Conservation (phyloP, 306 rosid species). For the Cotoneaster glaucophyllus region DNA sequence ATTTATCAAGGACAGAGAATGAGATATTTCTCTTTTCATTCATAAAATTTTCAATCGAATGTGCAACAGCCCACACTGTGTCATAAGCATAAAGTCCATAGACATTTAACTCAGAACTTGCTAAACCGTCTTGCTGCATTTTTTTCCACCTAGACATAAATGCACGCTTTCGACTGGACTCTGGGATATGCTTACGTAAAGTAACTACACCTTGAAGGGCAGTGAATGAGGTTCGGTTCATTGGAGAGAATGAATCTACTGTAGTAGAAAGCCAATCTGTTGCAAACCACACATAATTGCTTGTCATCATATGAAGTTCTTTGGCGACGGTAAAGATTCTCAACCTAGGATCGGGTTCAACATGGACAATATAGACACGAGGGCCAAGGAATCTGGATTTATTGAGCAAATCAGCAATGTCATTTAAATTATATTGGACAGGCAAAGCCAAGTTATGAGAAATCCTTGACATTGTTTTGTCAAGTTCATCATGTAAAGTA, state of each 20-base stretch:
- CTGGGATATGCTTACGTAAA: slow-evolving; percentile 65
- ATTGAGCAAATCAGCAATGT: slow-evolving; percentile 50
- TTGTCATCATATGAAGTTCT: slow-evolving; percentile 69
- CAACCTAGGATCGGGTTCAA: slow-evolving; percentile 63
- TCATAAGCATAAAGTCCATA: slow-evolving; percentile 83
- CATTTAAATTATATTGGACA: slow-evolving; percentile 36
- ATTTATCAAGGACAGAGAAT: slow-evolving; percentile 35
- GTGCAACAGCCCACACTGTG: slow-evolving; percentile 74
- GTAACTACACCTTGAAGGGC: slow-evolving; percentile 74
- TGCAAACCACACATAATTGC: slow-evolving; percentile 73
- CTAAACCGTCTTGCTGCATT: slow-evolving; percentile 34
- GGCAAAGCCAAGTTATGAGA: slow-evolving; percentile 59
- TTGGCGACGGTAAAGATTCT: slow-evolving; percentile 57
- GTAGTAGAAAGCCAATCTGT: slow-evolving; percentile 88
- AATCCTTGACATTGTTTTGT: slow-evolving; percentile 41
- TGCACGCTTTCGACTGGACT: slow-evolving; percentile 41
- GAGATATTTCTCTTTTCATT: slow-evolving; percentile 41
- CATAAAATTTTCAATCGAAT: slow-evolving; percentile 48
- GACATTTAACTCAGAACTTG: slow-evolving; percentile 39
- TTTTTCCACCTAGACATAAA: slow-evolving; percentile 58
- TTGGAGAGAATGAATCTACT: slow-evolving; percentile 47
- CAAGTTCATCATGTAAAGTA: slow-evolving; percentile 64
- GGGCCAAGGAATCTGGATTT: slow-evolving; percentile 60
- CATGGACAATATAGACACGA: slow-evolving; percentile 79
- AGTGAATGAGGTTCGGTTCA: slow-evolving; percentile 32